Base-by-base conservation (phyloP, 2,329 filamentous ascomycete species). In the Paracoccidioides brasiliensis region DNA sequence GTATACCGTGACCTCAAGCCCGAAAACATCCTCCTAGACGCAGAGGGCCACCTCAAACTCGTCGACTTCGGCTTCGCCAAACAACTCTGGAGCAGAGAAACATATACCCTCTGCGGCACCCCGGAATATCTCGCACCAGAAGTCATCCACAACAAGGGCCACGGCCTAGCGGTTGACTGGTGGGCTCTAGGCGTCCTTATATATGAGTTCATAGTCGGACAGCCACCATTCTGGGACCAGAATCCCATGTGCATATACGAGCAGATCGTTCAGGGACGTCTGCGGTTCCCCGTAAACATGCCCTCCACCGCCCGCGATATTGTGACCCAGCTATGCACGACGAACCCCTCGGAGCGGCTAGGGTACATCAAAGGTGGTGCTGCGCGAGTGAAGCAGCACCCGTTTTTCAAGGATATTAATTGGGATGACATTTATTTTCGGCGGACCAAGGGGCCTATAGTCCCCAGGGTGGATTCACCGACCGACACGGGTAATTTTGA, bases 231-330 rank as follows among this genome's bases (percentile, higher is more conserved):
- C 66, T 85, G 82, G 81, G 81, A 84, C 64, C 79, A 82, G 57
- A 84, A 84, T 61, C 81, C 81, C 3, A 83, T 84, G 79, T 82
- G 82, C 58, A 83, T 84, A 59, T 84, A 84, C 65, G 81, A 84
- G 67, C 81, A 81, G 64, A 85, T 85, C 60, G 80, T 84, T 12
- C 78, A 82, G 67, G 82, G 81, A 56, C 78, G 75, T 57, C 69
- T 85, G 43, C 79, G 80, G 57, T 84, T 80, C 64, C 82, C 82
- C 6, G 74, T 74, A 7, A 76, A 76, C 59, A 81, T 84, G 77
- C 76, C 78, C 0, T 64, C 75, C 3, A 75, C 80, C 32, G 81
- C 82, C 2, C 78, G 80, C 58, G 78, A 82, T 63, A 77, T 85
- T 51, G 81, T 85, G 62, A 76, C 76, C 5, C 74, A 76, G 28